These are phyloP conservation scores for Xylaria sp. DNA, from an alignment of 2,329 filamentous ascomycete genomes.

Conservation along the genomic window DNA sequence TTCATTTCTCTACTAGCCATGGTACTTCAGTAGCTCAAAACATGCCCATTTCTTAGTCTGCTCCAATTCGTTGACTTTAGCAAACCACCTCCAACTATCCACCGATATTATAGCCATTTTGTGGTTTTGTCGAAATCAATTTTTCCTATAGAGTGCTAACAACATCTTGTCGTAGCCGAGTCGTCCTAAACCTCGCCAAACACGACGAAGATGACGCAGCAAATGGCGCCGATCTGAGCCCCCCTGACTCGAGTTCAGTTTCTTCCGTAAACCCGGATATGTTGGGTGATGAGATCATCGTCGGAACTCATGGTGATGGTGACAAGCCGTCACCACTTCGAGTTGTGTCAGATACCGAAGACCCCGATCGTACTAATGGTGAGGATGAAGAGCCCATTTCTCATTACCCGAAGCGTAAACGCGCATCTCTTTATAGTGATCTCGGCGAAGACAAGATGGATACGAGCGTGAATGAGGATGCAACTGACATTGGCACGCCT, in stretches of 20 bases:
- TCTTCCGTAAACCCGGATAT: conserved; percentile 55
- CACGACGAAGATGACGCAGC: conserved; percentile 51
- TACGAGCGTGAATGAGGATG: conserved; percentile 48
- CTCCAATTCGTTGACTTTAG: neutral
- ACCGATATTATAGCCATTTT: neutral
- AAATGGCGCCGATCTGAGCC: conserved; percentile 58
- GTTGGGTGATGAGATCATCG: conserved; percentile 64
- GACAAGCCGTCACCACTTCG: conserved; percentile 52
- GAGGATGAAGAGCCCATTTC: conserved; percentile 53
- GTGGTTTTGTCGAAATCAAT: neutral
- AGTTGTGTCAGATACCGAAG: conserved; percentile 53
- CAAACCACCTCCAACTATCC: neutral
- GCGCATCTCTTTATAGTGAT: conserved; percentile 61
- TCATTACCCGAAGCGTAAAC: conserved; percentile 66
- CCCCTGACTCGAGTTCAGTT: conserved; percentile 54
- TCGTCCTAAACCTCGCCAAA: conserved; percentile 39
- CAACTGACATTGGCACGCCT: conserved; percentile 41
- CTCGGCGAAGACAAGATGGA: conserved; percentile 60
- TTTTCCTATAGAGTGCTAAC: conserved; percentile 18
- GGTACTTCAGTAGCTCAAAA: neutral
- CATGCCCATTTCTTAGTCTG: neutral
- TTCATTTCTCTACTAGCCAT: neutral
- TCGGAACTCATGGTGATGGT: conserved; percentile 56
- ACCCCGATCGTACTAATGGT: conserved; percentile 57
- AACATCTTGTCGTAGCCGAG: conserved; percentile 34